Base-by-base conservation (phyloP, 129 eudicot genomes). In the Gnaphalium uliginosum region DNA sequence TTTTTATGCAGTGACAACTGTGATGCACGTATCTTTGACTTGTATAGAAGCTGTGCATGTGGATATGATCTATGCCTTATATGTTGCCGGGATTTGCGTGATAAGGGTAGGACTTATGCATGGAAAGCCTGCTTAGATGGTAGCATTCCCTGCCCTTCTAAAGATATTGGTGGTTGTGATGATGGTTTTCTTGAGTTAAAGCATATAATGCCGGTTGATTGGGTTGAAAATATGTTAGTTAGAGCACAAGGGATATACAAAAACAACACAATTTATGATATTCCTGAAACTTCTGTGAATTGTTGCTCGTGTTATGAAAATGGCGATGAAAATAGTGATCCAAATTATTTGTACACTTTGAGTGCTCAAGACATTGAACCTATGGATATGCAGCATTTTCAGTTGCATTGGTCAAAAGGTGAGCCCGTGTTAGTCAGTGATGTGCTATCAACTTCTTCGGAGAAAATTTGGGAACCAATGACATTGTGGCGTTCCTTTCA, bases 31-130 rank as follows among this genome's bases (percentile, higher is more conserved):
- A 70, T 86, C 33, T 88, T 77, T 78, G 96, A 90, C 80, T 82
- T 87, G 2, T 88, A 83, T 32, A 81, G 96, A 82, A 90, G 85
- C 72, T 90, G 96, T 69, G 80, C 86, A 22, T 53, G 76, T 11
- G 87, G 93, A 0, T 83, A 76, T 78, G 96, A 87, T 76, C 74
- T 90, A 6, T 90, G 96, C 61, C 80, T 90, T 29, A 53, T 22
- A 65, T 90, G 96, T 61, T 79, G 89, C 66, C 80, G 32, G 18
- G 89, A 87, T 66, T 17, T 87, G 48, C 89, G 87, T 29, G 74
- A 78, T 19, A 81, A 8, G 22, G 64, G 13, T 58, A 53, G 22
- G 64, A 21, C 27, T 58, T 58, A 11, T 61, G 23, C 14, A 65
- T 65, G 23, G 69, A 66, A 33, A 66, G 27, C 15, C 5, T n/a